Evolutionary conservation across 2,329 filamentous ascomycete species (phyloP), one percentile per base, ranked within the genome.

Genomic region (Xylaria sp.): DNA sequence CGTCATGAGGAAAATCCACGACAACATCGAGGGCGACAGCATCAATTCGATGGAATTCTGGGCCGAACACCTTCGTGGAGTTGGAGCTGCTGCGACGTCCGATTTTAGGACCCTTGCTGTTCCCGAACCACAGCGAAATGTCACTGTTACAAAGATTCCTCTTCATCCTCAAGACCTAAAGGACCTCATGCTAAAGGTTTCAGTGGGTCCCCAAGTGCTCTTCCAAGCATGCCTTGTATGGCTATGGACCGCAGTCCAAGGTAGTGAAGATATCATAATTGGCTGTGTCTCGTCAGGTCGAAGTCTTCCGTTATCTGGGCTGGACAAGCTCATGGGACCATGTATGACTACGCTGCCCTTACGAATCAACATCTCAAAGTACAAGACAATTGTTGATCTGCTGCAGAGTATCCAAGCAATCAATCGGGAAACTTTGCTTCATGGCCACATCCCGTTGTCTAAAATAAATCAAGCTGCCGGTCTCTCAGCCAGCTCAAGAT

Each of bases 271-370:
- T 76, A 82, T 94, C 1, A 83, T 90, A 0, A 87, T 97, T 48
- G 94, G 94, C 0, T 91, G 89, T 1, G 92, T 97, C 3, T 92
- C 92, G 13, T 97, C 94, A 10, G 94, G 94, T 1, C 87, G 94
- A 64, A 93, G 91, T 1, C 79, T 94, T n/a, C 88, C 92, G 0
- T 78, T 97, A 2, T 77, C 84, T 3, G 88, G 86, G 0, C 88
- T 97, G 41, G 93, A 97, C 71, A 83, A 87, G 1, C 87, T 94
- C 3, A 83, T 95, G 65, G 94, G 94, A 0, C 94, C 94, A 10
- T 96, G 92, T 74, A 89, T 98, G 60, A 84, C 90, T 1, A 91
- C 92, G 0, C 80, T 96, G 7, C 94, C 94, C 1, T 82, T 94
- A 1, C 86, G 93, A n/a, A 80, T 91, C 3, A 84, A 92, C 67